phyloP scores from a whole-genome alignment of 2,329 filamentous ascomycete species.

The Immersiporthe knoxdaviesiana region DNA sequence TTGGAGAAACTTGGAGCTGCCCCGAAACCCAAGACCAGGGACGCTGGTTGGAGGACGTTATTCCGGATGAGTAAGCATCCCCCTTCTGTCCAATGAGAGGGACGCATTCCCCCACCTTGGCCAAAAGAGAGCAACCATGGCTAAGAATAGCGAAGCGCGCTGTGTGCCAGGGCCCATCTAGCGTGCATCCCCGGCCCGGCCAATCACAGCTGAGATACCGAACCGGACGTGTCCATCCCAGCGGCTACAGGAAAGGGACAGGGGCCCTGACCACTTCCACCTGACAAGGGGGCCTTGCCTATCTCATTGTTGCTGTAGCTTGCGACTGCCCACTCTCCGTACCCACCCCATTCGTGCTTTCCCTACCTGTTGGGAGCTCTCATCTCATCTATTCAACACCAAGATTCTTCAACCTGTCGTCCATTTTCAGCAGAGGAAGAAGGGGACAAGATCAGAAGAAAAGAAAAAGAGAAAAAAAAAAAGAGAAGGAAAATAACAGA shows the following conservation, averaged over 20 bases:
- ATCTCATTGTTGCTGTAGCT: neutral
- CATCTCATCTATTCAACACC: too few relatives aligned
- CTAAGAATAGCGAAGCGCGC: constrained; percentile 31
- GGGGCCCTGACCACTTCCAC: neutral
- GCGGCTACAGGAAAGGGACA: constrained; percentile 27
- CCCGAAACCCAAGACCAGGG: neutral
- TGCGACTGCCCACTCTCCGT: neutral
- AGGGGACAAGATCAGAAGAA: too few relatives aligned
- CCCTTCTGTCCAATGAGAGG: neutral
- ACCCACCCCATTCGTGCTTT: neutral
- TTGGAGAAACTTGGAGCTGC: neutral
- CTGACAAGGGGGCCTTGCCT: constrained; percentile 16
- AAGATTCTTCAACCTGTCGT: too few relatives aligned
- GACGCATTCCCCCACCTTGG: neutral
- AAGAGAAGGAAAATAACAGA: too few relatives aligned
- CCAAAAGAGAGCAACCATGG: neutral
- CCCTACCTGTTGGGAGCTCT: too few relatives aligned
- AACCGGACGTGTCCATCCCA: constrained; percentile 25
- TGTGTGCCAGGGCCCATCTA: constrained; percentile 27
- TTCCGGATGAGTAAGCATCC: constrained; percentile 14
- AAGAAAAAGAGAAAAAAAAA: neutral
- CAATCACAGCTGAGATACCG: constrained; percentile 21
- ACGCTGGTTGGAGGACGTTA: constrained; percentile 12
- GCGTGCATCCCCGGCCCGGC: constrained; percentile 19
- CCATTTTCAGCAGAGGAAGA: too few relatives aligned